These are phyloP conservation scores for Lactarius indigo DNA, from an alignment of 768 basidiomycete species.

Conservation along the genomic window DNA sequence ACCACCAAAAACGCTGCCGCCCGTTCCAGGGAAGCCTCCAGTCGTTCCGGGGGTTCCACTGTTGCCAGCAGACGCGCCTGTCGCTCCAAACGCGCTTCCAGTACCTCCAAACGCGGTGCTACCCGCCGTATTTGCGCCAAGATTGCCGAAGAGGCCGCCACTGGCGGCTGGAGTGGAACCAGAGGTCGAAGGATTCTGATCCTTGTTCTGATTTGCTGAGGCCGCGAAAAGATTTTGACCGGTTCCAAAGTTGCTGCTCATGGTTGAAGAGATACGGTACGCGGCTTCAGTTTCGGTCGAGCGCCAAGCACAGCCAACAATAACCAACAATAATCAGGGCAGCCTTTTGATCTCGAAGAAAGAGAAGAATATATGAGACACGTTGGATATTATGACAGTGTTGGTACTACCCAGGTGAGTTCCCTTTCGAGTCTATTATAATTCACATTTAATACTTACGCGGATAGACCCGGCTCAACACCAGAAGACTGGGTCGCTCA, in stretches of 20 bases:
- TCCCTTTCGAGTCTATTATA: background rate
- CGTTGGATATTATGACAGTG: background rate
- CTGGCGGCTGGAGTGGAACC: constrained; percentile 14
- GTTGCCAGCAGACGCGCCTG: background rate
- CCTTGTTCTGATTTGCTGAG: constrained; percentile 21
- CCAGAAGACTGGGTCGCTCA: constrained; percentile 26
- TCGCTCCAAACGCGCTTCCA: background rate
- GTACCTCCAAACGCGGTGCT: constrained; percentile 14
- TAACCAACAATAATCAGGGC: background rate
- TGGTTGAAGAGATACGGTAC: constrained; percentile 5
- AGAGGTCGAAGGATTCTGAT: constrained; percentile 13
- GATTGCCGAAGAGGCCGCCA: constrained; percentile 22
- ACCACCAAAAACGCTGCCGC: constrained; percentile 13
- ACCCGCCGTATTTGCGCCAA: constrained; percentile 23
- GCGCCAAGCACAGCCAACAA: background rate
- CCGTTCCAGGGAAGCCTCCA: constrained; percentile 2
- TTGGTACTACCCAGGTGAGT: constrained; percentile 3
- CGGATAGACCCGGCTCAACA: background rate
- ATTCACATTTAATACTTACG: background rate
- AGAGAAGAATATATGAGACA: background rate
- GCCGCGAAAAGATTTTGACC: constrained; percentile 12
- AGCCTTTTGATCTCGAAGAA: background rate
- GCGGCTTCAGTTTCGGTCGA: background rate
- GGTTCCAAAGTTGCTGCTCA: constrained; percentile 23
- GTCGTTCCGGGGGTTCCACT: background rate